Evolutionary conservation across 2,329 filamentous ascomycete genomes (phyloP).

Genomic region (Hypoxylon rubiginosum): DNA sequence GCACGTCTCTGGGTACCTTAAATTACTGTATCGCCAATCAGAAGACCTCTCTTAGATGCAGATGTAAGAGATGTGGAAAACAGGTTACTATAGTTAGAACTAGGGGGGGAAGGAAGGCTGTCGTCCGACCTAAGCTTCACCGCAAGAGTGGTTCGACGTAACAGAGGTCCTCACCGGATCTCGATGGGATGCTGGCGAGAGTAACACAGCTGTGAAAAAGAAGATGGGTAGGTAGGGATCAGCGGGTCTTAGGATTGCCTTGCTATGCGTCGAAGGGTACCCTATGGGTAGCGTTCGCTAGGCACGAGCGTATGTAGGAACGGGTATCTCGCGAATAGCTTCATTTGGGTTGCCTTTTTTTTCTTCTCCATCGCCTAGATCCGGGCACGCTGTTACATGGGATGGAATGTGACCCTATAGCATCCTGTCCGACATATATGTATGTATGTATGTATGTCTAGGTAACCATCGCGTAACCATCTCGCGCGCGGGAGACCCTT

Average conservation of each 20-base stretch:
- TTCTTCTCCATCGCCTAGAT: neutral
- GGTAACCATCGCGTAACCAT: too few species aligned
- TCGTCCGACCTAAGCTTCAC: neutral
- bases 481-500: too few species aligned
- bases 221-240: neutral
- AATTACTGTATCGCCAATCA: neutral
- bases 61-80: neutral
- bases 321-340: neutral
- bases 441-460: too few species aligned
- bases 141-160: neutral
- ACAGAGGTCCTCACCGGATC: neutral
- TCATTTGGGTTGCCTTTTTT: neutral
- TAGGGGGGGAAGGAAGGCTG: neutral
- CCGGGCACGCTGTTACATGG: neutral
- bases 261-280: neutral
- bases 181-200: neutral
- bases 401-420: neutral
- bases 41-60: neutral
- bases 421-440: neutral
- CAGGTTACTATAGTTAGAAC: neutral
- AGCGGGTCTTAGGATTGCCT: neutral
- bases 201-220: neutral
- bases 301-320: neutral
- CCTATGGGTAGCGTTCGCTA: neutral
- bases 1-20: neutral